phyloP scores from a whole-genome alignment of 192 early-diverging fungal species.

The Oehlia diaphana region DNA sequence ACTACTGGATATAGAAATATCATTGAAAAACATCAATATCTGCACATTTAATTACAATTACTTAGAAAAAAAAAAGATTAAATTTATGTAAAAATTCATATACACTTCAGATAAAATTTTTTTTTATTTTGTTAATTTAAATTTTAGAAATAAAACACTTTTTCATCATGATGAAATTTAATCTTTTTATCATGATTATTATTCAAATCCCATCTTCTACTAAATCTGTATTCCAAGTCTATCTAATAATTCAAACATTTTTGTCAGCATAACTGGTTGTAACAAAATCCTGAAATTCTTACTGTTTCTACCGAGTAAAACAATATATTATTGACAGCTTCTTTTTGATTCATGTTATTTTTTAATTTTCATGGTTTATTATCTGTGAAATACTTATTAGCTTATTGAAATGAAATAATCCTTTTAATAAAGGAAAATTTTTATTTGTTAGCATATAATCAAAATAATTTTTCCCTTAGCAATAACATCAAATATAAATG shows the following conservation, averaged over 20 bases:
- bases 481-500: conserved; percentile 60
- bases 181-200: background rate
- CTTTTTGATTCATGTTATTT: conserved; percentile 46
- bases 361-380: conserved; percentile 81
- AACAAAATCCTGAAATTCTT: conserved; percentile 73
- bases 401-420: conserved; percentile 26
- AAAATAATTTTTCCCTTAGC: conserved; percentile 42
- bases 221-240: conserved; percentile 61
- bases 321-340: conserved; percentile 62
- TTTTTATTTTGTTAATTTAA: background rate
- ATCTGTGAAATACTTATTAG: conserved; percentile 72
- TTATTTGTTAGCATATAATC: background rate
- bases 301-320: conserved; percentile 77
- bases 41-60: too few relatives aligned
- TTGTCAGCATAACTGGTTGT: conserved; percentile 85
- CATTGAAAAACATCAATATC: too few relatives aligned
- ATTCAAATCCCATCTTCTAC: conserved; percentile 52
- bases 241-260: conserved; percentile 65
- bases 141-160: background rate
- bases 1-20: too few relatives aligned
- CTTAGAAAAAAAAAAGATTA: too few relatives aligned
- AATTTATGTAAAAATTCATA: too few relatives aligned
- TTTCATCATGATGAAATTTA: background rate
- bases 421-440: background rate
- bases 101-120: background rate